Base-by-base conservation (phyloP, 768 basidiomycete genomes). In the Tephrocybe rancida region DNA sequence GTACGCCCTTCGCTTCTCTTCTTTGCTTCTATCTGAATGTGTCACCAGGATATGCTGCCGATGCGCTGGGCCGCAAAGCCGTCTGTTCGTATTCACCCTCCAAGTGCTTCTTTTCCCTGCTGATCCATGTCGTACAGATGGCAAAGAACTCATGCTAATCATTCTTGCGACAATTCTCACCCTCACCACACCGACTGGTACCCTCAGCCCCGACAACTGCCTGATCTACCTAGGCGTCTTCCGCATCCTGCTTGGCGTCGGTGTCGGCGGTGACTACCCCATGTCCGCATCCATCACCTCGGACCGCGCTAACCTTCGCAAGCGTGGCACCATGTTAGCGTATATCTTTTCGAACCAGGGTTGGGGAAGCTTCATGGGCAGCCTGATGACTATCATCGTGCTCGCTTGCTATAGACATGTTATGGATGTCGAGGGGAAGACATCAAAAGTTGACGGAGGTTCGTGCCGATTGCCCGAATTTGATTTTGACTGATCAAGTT, bases 341-440 rank as follows among this genome's bases (percentile, higher is more conserved):
- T 89, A 87, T 63, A 87, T 89, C 60, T 90, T 90, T 60, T 77
- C 86, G 0, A 86, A 85, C 65, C 86, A 90, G 67, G 90, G 89
- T 10, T 90, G 88, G 87, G 89, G 90, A 25, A 83, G 77, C 37
- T 76, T 92, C 50, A 62, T 83, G 30, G 90, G 87, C 7, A 77
- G 77, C 43, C 64, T 91, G 55, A 76, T 77, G 21, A 83, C 83
- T 5, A 80, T 90, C 62, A 72, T 90, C 58, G 81, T 88, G 18
- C 73, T 91, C 26, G 72, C 78, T 1, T 78, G 76, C 35, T 91
- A 88, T 71, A 84, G 82, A 61, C 67, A 73, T 54, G 78, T 78
- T 8, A 88, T 91, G 79, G 76, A 88, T 37, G 79, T 69, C 35
- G 69, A 81, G 50, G 77, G 77, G 7, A 70, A 87, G 63, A 80